Conservation (phyloP, 805 yeast genomes). For the Candida boidinii region DNA sequence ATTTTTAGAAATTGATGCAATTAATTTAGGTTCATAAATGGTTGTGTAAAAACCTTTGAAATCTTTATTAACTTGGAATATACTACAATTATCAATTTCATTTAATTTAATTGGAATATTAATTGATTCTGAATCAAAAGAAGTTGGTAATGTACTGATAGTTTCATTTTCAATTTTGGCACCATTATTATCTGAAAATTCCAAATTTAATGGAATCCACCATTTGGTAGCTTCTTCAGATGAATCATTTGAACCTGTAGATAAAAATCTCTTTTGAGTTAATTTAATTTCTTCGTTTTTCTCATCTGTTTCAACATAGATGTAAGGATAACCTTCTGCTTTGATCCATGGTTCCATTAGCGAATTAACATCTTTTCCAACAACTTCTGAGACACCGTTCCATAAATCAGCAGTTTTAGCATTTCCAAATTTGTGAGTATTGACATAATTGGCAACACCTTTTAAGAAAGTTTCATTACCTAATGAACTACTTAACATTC, state of each 20-base stretch:
- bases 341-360: slow-evolving; percentile 69
- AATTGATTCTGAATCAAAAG: slow-evolving; percentile 11
- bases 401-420: slow-evolving; percentile 71
- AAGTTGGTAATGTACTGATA: no score
- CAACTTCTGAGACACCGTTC: slow-evolving; percentile 53
- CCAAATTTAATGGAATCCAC: slow-evolving; percentile 47
- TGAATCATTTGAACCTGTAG: slow-evolving; percentile 47
- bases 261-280: slow-evolving; percentile 53
- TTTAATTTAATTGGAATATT: no score
- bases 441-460: slow-evolving; percentile 66
- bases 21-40: slow-evolving; percentile 34
- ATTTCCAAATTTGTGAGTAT: slow-evolving; percentile 55
- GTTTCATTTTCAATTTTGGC: slow-evolving; percentile 1
- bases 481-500: slow-evolving; percentile 66
- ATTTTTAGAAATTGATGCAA: slow-evolving; percentile 31
- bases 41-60: slow-evolving; percentile 47
- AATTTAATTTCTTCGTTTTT: slow-evolving; percentile 29
- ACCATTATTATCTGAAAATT: slow-evolving; percentile 11
- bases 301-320: slow-evolving; percentile 35
- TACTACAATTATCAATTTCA: background rate
- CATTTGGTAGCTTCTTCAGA: slow-evolving; percentile 50
- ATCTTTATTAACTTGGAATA: slow-evolving; percentile 39
- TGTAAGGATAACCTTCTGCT: slow-evolving; percentile 64
- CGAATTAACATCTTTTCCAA: slow-evolving; percentile 49
- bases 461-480: slow-evolving; percentile 62